Evolutionary conservation across 306 rosid genomes (phyloP).

Genomic region (Fagus sylvatica): DNA sequence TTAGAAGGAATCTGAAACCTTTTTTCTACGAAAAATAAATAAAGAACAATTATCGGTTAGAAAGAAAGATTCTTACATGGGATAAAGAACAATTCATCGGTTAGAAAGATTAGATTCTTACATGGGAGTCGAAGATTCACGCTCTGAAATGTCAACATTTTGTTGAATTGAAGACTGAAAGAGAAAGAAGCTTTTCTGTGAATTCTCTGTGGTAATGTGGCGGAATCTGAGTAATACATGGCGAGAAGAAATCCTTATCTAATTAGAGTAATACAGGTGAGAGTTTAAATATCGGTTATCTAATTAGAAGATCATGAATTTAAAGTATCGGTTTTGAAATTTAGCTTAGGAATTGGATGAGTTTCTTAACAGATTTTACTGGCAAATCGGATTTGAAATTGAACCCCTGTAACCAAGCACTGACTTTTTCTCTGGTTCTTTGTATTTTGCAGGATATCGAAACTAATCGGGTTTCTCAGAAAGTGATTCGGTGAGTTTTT

Average conservation of each 20-base stretch:
- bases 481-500: slow-evolving; percentile 15
- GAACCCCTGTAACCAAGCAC: slow-evolving; percentile 16
- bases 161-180: slow-evolving; percentile 25
- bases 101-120: slow-evolving; percentile 8
- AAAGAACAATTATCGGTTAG: slow-evolving; percentile 4
- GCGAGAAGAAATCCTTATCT: slow-evolving; percentile 50
- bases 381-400: background rate
- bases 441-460: slow-evolving; percentile 25
- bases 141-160: slow-evolving; percentile 39
- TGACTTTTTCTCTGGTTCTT: slow-evolving; percentile 15
- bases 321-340: slow-evolving; percentile 13
- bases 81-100: slow-evolving; percentile 7
- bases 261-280: slow-evolving; percentile 50
- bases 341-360: slow-evolving; percentile 10
- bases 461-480: slow-evolving; percentile 1
- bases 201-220: slow-evolving; percentile 13
- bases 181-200: slow-evolving; percentile 14
- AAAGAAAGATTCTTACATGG: slow-evolving; percentile 12
- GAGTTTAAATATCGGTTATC: slow-evolving; percentile 32
- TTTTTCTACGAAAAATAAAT: slow-evolving; percentile 14
- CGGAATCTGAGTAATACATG: slow-evolving; percentile 47
- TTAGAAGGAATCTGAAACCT: slow-evolving; percentile 25
- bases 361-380: background rate
- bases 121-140: slow-evolving; percentile 31
- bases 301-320: slow-evolving; percentile 34